A percentile compares a stretch with the other conserved stretches of the same genome.
These are phyloP conservation scores for Trifolium repens DNA, from an alignment of 306 rosid species.

Conservation along the genomic window DNA sequence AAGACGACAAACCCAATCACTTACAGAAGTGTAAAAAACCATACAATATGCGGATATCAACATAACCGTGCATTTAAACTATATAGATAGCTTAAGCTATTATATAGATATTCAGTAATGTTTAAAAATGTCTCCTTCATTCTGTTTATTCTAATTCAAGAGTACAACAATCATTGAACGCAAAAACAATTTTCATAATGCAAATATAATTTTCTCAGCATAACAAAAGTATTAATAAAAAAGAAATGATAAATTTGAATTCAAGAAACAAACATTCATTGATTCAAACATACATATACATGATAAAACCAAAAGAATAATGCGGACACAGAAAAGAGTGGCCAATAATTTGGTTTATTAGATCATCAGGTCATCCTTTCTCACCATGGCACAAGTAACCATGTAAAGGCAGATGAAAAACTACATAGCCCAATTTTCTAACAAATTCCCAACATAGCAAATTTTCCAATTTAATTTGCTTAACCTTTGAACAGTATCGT, in stretches of 20 bases:
- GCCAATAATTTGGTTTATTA: background rate
- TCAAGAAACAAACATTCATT: conserved; percentile 2
- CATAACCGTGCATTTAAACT: conserved; percentile 34
- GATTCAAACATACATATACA: conserved; percentile 31
- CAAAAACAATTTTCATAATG: background rate
- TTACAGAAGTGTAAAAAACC: conserved; percentile 1
- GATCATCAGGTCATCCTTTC: conserved; percentile 32
- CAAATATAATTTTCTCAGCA: conserved; percentile 24
- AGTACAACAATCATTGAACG: background rate
- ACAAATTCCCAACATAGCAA: background rate
- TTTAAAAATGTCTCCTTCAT: conserved; percentile 9
- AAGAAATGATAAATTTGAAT: conserved; percentile 17
- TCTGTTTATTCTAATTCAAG: conserved; percentile 15
- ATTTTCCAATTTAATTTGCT: background rate
- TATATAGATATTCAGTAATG: background rate
- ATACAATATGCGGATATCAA: conserved; percentile 3
- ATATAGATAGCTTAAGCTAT: conserved; percentile 10
- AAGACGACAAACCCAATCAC: conserved; percentile 20
- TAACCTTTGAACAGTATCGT: background rate
- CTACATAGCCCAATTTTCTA: background rate
- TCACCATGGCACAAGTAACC: conserved; percentile 23
- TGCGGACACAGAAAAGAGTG: background rate
- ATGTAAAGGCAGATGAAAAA: conserved; percentile 14
- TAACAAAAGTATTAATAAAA: conserved; percentile 1
- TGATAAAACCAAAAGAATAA: conserved; percentile 25